Base-by-base conservation (phyloP, 139 green algal genomes). In the Volvox africanus region DNA sequence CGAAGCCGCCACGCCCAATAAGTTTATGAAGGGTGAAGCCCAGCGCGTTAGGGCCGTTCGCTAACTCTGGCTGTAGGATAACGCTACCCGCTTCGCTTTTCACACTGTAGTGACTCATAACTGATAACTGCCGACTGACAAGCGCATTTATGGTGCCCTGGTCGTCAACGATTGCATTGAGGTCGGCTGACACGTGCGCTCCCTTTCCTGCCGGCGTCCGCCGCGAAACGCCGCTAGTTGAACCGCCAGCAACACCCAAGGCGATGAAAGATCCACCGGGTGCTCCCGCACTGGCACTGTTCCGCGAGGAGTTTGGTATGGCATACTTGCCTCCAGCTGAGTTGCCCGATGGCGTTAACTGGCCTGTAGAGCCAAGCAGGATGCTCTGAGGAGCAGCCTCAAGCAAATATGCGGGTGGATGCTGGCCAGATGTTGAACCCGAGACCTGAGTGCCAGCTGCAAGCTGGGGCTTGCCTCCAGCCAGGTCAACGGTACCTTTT, bases 111-210 rank as follows among this genome's bases (percentile, higher is more conserved):
- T 93, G 91, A 28, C 80, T 90, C 91, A 93, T 93, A 1, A 91
- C 73, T 20, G 91, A 93, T 19, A 93, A 81, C 75, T 93, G 91
- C 5, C 91, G 91, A 55, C 86, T 92, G 11, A 94, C 92, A n/a
- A 93, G 80, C 11, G 89, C 61, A 30, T 93, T 93, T 67, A 94
- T 87, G 73, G 91, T 94, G 61, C 92, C 92, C 44, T 93, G 89
- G 30, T 94, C 92, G 76, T 94, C 92, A 65, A 94, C 91, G 68
- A 94, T 94, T n/a, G 89, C 80, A 62, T 91, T 76, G 20, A 94
- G 82, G 92, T 94, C 92, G 19, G 92, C 92, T 28, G 86, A 91
- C 14, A 94, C 87, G 37, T 90, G 86, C 28, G 86, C 86, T 37
- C 85, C 85, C 37, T 89, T 89, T 24, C 35, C 36, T 32, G 0